Evolutionary conservation across 73 alveolate species (phyloP), one percentile per base, ranked within the genome.

Genomic region (Tetrahymena borealis): DNA sequence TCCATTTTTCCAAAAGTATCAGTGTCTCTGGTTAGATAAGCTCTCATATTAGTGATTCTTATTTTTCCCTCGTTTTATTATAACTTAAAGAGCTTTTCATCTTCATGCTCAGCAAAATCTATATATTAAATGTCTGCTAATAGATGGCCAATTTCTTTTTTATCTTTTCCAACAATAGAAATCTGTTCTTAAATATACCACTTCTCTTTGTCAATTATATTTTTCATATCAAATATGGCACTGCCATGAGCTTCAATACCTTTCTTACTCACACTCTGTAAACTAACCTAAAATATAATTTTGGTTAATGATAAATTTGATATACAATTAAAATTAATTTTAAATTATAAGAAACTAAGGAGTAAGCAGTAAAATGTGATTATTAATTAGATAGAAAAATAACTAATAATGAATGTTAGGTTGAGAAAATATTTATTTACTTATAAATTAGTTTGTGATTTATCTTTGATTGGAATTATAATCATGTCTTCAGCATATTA

Each of bases 1-100:
- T 94, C 97, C 96, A 94, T 94, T 35, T 94, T 94, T 13, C 96
- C 96, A 78, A 94, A 90, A 15, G 95, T 77, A 6, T 94, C 97
- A 13, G 96, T 79, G 39, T 94, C 96, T 90, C 97, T 28, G 24
- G 78, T 90, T 32, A 94, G 39, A 13, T 92, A 28, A 42, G 94
- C 96, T 60, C 85, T 60, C 85, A 60, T 60, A 60, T 60, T 60
- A 24, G n/a, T 60, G 28, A 60, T 13, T 60, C 35, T 40, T 3
- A 40, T 10, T 38, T 60, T 40, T 79, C 93, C 60, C 39, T 78
- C 12, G 37, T 60, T 60, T 6, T 60, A 20, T 6, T 60, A 15
- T 5, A 60, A 16, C 31, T 60, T 60, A 28, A 24, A 60, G 7
- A 60, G 16, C 85, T 60, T 60, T 60, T 60, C 85, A 18, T 60